These are phyloP conservation scores for Hypoxylon sp. DNA, from an alignment of 2,329 filamentous ascomycete genomes.

Conservation along the genomic window DNA sequence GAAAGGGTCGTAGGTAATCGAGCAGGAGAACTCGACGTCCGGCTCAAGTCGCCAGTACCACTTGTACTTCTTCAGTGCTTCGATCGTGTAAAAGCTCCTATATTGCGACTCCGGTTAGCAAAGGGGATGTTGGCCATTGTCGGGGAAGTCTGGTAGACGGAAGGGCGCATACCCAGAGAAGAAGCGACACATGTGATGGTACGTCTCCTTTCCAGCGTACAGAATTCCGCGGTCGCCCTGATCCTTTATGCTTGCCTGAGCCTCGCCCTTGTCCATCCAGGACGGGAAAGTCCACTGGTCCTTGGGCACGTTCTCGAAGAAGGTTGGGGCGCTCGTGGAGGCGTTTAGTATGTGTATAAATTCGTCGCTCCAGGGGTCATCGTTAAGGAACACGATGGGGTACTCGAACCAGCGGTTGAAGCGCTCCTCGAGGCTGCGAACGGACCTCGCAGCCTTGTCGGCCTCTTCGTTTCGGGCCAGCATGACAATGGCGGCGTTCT, in stretches of 20 bases:
- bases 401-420: constrained; percentile 59
- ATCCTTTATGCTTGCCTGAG: constrained; percentile 45
- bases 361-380: constrained; percentile 51
- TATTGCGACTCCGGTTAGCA: constrained; percentile 11
- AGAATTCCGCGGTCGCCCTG: constrained; percentile 48
- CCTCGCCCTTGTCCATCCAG: constrained; percentile 45
- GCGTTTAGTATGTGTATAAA: constrained; percentile 46
- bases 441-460: constrained; percentile 48
- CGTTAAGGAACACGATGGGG: constrained; percentile 57
- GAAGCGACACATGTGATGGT: constrained; percentile 54
- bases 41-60: constrained; percentile 58
- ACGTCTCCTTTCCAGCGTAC: constrained; percentile 52
- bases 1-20: constrained; percentile 57
- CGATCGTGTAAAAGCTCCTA: constrained; percentile 54
- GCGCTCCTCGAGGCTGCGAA: constrained; percentile 53
- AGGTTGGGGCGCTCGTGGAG: constrained; percentile 47
- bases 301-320: constrained; percentile 52
- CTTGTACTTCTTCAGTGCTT: constrained; percentile 52
- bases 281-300: constrained; percentile 53
- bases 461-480: constrained; percentile 55
- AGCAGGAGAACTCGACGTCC: constrained; percentile 54
- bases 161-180: constrained; percentile 51
- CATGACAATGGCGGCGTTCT: constrained; percentile 57
- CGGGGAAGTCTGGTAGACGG: background rate
- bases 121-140: background rate